Conservation (phyloP, 208 protist genomes). For the Tritrichomonas foetus region DNA sequence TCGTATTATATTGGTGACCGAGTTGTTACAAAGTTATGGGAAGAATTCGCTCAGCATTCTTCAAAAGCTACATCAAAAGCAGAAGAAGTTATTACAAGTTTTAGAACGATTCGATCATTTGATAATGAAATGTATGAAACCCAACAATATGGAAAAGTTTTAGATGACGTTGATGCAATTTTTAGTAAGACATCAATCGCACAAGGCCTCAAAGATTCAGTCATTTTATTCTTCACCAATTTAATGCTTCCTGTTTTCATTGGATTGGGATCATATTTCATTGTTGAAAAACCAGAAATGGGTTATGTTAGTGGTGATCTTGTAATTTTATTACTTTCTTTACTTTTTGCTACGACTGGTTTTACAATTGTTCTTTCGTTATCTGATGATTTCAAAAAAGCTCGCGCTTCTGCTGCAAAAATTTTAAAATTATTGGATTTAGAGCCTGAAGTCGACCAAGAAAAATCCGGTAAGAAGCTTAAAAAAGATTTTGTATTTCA, state of each 20-base stretch:
- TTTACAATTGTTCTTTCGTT: not conserved
- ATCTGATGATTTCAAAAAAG: not conserved
- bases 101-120: constrained; percentile 18
- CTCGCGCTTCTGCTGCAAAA: not conserved
- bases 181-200: not conserved
- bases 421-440: not conserved
- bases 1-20: too few relatives aligned
- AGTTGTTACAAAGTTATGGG: too few relatives aligned
- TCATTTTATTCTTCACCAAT: not conserved
- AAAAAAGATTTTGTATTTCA: not conserved
- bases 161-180: not conserved
- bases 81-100: not conserved
- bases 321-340: not conserved
- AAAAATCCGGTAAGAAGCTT: not conserved
- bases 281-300: not conserved
- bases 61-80: not conserved
- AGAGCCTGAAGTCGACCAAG: not conserved
- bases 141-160: not conserved
- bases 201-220: not conserved
- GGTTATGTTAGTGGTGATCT: not conserved
- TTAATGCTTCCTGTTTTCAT: not conserved
- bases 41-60: too few relatives aligned
- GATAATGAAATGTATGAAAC: constrained; percentile 22
- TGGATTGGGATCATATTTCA: constrained; percentile 16
- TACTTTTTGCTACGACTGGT: not conserved